A percentile compares a stretch with the other conserved stretches of the same genome.
Conservation (phyloP, 192 early-diverging fungal species). For the Coemansia sp. region DNA sequence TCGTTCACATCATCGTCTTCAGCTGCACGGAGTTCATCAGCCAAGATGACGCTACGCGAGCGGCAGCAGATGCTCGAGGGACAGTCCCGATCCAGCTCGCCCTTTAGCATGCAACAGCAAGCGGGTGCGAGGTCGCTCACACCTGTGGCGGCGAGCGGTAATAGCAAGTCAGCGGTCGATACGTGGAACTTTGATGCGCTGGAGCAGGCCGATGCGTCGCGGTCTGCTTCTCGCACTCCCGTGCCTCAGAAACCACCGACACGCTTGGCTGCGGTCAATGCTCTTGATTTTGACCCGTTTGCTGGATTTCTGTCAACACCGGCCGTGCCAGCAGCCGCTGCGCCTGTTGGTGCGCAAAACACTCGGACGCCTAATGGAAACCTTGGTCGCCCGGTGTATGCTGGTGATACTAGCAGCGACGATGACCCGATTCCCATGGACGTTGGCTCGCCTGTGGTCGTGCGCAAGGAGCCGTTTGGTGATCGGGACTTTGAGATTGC, state of each 20-base stretch:
- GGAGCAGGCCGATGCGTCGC: constrained; percentile 28
- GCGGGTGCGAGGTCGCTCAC: constrained; percentile 12
- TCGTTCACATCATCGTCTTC: constrained; percentile 34
- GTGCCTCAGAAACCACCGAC: constrained; percentile 11
- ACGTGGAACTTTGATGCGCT: constrained; percentile 56
- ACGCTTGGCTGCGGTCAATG: constrained; percentile 11
- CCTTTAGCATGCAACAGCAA: constrained; percentile 21
- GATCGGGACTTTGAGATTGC: constrained; percentile 65
- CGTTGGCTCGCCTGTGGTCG: constrained; percentile 5
- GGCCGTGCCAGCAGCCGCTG: neutral
- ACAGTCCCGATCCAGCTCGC: constrained; percentile 34
- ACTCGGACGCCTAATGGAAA: neutral
- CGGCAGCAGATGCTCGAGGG: constrained; percentile 41
- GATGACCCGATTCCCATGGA: constrained; percentile 50
- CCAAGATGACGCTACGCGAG: constrained; percentile 52
- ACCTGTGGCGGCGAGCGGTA: constrained; percentile 12
- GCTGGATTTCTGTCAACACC: neutral
- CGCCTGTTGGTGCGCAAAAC: neutral
- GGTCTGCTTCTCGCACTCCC: constrained; percentile 23
- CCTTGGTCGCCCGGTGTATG: neutral
- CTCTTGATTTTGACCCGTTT: constrained; percentile 46
- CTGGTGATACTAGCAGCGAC: constrained; percentile 21
- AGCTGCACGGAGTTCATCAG: constrained; percentile 14
- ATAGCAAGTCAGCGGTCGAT: constrained; percentile 10
- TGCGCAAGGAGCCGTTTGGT: constrained; percentile 20